Evolutionary conservation across 371 early-diverging fungal species (phyloP).

Genomic region (Nematocida sp.): DNA sequence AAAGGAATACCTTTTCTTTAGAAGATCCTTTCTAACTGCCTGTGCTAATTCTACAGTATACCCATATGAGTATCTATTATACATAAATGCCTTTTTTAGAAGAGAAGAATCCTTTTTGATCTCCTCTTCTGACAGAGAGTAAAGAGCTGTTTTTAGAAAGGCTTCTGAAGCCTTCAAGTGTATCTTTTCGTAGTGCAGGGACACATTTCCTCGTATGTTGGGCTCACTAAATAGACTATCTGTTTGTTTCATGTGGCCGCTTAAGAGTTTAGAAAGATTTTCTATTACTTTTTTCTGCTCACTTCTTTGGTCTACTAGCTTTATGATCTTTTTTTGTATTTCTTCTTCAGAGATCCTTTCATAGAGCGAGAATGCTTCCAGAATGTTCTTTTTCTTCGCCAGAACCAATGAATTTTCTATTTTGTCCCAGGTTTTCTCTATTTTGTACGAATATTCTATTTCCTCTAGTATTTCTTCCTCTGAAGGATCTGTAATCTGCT

Average conservation of each 20-base stretch:
- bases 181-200: slow-evolving; percentile 1
- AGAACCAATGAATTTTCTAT: neutral
- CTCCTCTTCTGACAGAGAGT: too few relatives aligned
- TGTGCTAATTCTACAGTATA: slow-evolving; percentile 20
- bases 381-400: slow-evolving; percentile 14
- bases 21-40: neutral
- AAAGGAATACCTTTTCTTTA: slow-evolving; percentile 25
- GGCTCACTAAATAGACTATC: slow-evolving; percentile 11
- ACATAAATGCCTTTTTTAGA: slow-evolving; percentile 32
- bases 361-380: neutral
- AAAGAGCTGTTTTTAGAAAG: neutral
- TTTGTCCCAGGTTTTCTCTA: neutral
- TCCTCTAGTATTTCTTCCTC: neutral
- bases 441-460: neutral
- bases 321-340: neutral
- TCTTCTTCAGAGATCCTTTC: neutral
- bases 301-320: slow-evolving; percentile 1
- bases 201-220: neutral
- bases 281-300: neutral
- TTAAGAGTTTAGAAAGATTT: neutral
- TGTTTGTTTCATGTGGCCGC: neutral
- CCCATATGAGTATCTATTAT: slow-evolving; percentile 28
- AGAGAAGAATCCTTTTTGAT: neutral
- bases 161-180: slow-evolving; percentile 3
- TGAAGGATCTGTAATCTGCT: neutral